These are phyloP conservation scores for Colletotrichum lini DNA, from an alignment of 2,329 filamentous ascomycete species.

Conservation along the genomic window DNA sequence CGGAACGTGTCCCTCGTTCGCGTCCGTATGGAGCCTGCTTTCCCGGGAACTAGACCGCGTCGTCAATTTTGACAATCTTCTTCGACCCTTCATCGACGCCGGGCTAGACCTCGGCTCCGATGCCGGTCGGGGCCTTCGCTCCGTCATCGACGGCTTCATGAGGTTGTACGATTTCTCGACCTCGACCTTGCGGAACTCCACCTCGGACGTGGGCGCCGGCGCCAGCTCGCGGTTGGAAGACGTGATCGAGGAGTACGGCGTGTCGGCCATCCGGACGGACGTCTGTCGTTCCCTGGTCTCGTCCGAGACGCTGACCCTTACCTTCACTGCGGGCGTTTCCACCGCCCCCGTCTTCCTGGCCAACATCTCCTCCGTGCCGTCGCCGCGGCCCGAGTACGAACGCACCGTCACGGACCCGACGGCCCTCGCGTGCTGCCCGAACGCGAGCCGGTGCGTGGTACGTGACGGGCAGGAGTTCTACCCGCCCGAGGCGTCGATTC, in stretches of 20 bases:
- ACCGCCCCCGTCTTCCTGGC: conserved; percentile 45
- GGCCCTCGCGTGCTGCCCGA: conserved; percentile 52
- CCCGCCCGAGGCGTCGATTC: conserved; percentile 49
- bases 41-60: conserved; percentile 50
- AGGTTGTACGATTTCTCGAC: conserved; percentile 47
- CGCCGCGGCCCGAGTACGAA: conserved; percentile 11
- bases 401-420: conserved; percentile 53
- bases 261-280: conserved; percentile 50
- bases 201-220: conserved; percentile 42
- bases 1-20: conserved; percentile 53
- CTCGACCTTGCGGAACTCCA: conserved; percentile 46
- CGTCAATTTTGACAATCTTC: conserved; percentile 23
- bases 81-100: conserved; percentile 30
- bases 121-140: neutral
- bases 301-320: conserved; percentile 51
- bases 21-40: conserved; percentile 49
- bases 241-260: conserved; percentile 53
- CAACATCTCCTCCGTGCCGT: conserved; percentile 5
- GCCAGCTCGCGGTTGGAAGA: conserved; percentile 46
- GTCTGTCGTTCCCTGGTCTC: conserved; percentile 54
- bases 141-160: conserved; percentile 28
- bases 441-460: conserved; percentile 42
- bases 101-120: conserved; percentile 11
- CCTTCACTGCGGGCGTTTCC: conserved; percentile 51
- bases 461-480: conserved; percentile 48